phyloP scores from a whole-genome alignment of 768 basidiomycete genomes.

The Gyrodon lividus region DNA sequence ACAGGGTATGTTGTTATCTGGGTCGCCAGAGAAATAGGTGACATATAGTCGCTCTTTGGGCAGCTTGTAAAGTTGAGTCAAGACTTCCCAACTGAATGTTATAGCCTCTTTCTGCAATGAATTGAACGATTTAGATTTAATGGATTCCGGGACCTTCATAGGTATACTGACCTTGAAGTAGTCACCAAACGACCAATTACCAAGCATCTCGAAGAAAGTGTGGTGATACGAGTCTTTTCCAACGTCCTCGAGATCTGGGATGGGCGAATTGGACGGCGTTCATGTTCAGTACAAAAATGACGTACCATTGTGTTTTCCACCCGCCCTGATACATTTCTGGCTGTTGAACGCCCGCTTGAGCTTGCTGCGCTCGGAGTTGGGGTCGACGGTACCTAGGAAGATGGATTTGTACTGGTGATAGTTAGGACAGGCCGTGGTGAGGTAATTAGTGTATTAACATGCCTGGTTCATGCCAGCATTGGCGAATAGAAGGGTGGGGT shows the following conservation, averaged over 20 bases:
- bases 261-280: constrained; percentile 3
- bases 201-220: constrained; percentile 99
- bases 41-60: constrained; percentile 92
- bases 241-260: constrained; percentile 92
- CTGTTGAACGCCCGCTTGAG: constrained; percentile 92
- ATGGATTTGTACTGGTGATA: constrained; percentile 84
- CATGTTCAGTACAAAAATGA: not conserved
- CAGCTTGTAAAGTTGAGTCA: constrained; percentile 86
- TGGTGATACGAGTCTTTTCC: constrained; percentile 98
- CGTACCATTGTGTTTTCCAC: constrained; percentile 96
- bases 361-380: constrained; percentile 86
- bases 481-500: constrained; percentile 95
- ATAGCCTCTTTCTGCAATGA: constrained; percentile 83
- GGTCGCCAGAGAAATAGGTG: constrained; percentile 96
- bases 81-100: constrained; percentile 88
- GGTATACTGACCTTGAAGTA: constrained; percentile 87
- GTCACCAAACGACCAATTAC: constrained; percentile 99
- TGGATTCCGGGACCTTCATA: not conserved
- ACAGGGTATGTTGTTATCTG: constrained; percentile 77
- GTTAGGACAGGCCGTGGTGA: constrained; percentile 5
- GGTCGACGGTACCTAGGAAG: constrained; percentile 97
- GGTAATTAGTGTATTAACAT: constrained; percentile 11
- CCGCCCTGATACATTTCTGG: constrained; percentile 98
- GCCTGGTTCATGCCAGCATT: constrained; percentile 99
- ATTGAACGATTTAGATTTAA: constrained; percentile 10